Conservation (phyloP, 75 land plant species). For the Azolla pinnata region DNA sequence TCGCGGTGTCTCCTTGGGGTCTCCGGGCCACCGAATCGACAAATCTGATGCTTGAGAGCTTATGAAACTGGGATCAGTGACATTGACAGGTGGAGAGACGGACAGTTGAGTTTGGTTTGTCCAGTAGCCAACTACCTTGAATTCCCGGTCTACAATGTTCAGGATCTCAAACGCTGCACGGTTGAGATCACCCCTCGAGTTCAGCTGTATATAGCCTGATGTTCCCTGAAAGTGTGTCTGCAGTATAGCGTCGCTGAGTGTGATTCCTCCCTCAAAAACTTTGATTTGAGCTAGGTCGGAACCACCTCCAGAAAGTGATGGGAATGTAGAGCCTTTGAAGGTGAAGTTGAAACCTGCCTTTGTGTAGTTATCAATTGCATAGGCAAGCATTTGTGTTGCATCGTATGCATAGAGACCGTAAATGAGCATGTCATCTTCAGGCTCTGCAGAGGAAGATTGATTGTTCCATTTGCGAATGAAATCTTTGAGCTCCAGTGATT, state of each 20-base stretch:
- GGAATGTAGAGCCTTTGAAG: slow-evolving; percentile 35
- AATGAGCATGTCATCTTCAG: slow-evolving; percentile 18
- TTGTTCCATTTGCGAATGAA: slow-evolving; percentile 43
- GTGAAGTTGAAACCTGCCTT: slow-evolving; percentile 39
- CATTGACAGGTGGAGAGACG: slow-evolving; percentile 31
- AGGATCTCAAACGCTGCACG: slow-evolving; percentile 51
- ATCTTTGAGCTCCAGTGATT: slow-evolving; percentile 30
- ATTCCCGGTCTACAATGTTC: slow-evolving; percentile 47
- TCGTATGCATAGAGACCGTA: slow-evolving; percentile 76
- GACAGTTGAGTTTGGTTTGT: slow-evolving; percentile 49
- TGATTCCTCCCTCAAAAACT: slow-evolving; percentile 43
- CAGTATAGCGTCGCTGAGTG: slow-evolving; percentile 20
- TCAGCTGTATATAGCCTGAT: slow-evolving; percentile 40
- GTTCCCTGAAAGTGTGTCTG: slow-evolving; percentile 36
- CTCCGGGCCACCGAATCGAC: slow-evolving; percentile 63
- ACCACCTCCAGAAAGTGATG: slow-evolving; percentile 14
- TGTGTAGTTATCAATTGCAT: slow-evolving; percentile 44
- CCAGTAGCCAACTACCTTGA: slow-evolving; percentile 49
- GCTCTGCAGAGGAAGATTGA: slow-evolving; percentile 9
- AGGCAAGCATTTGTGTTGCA: slow-evolving; percentile 48
- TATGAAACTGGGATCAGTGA: slow-evolving; percentile 31
- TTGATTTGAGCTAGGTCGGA: slow-evolving; percentile 47
- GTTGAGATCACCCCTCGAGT: slow-evolving; percentile 26
- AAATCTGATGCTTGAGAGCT: slow-evolving; percentile 9
- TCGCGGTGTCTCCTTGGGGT: slow-evolving; percentile 37